Evolutionary conservation across 371 early-diverging fungal genomes (phyloP), one percentile per base, ranked within the genome.

Genomic region (Mortierella sp.): DNA sequence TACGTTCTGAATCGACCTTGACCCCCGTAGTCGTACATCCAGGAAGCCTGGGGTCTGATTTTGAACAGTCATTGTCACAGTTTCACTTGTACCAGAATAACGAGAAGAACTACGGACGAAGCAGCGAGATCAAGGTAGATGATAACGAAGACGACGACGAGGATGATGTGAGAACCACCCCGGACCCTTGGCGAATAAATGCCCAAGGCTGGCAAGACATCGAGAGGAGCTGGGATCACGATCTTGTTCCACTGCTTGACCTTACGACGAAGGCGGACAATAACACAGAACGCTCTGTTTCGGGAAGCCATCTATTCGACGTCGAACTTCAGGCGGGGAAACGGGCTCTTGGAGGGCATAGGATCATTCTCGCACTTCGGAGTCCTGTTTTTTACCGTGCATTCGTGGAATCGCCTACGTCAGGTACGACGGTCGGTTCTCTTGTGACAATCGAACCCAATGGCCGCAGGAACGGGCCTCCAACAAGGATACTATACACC

Each of bases 341-440:
- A 48, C 55, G 50, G 39, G 43, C 52, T 12, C 31, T 89, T 5
- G 81, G 82, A 30, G 90, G 86, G 1, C 90, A 92, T 63, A 72
- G 79, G 19, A 65, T 78, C 32, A 60, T 87, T 14, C 71, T 87
- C 11, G 65, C 81, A 15, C 68, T 84, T 6, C 64, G 79, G 26
- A 73, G 79, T 28, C 50, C 63, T 26, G 60, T 62, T 17, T 42
- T 76, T 19, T 37, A 51, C 7, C 48, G 58, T 14, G 70, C 62
- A 2, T 70, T 76, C 48, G 59, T 61, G 4, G 64, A 68, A n/a
- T 50, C 68, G 11, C 50, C 69, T 8, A 51, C 27, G 0, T 30
- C 56, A 3, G n/a, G 14, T 12, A 51, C 56, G 11, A 49, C 23
- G 1, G 43, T 56, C 4, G 78, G 70, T 11, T 56, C 65, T 6